These are phyloP conservation scores for Backusella liffmaniae DNA, from an alignment of 192 early-diverging fungal genomes.

Conservation along the genomic window DNA sequence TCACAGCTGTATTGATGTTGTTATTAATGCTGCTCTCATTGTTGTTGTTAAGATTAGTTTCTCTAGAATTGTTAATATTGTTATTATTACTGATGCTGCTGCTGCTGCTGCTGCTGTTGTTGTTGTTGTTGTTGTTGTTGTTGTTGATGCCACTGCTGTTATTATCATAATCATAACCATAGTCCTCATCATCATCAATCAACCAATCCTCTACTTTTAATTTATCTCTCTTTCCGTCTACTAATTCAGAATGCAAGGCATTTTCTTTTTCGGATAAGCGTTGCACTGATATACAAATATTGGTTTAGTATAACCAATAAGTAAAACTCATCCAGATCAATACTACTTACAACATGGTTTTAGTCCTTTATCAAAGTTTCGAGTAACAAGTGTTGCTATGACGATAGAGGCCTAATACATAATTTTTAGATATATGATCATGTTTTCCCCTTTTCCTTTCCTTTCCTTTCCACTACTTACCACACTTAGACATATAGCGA, in stretches of 20 bases:
- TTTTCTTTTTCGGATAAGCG: background rate
- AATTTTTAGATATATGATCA: background rate
- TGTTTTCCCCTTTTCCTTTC: background rate
- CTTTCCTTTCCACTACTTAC: background rate
- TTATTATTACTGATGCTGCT: background rate
- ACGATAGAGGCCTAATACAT: conserved; percentile 7
- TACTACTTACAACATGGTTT: conserved; percentile 21
- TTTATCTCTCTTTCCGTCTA: background rate
- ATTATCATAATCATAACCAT: background rate
- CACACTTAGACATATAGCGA: conserved; percentile 11
- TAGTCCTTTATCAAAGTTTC: conserved; percentile 18
- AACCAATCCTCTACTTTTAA: background rate
- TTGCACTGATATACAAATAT: background rate
- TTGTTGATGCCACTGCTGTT: background rate
- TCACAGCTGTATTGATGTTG: background rate
- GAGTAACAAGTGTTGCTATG: background rate
- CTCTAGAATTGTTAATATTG: background rate
- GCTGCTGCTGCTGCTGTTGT: background rate
- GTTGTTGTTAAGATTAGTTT: background rate
- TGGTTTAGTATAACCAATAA: background rate
- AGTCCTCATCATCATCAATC: conserved; percentile 3
- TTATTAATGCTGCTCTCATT: background rate
- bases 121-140: background rate
- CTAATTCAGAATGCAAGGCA: background rate
- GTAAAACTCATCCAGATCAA: background rate